Percentiles rank a stretch among this genome's conserved stretches.
Evolutionary conservation across 495 filamentous ascomycete genomes (phyloP).

Genomic region (Rostrohypoxylon terebratum): DNA sequence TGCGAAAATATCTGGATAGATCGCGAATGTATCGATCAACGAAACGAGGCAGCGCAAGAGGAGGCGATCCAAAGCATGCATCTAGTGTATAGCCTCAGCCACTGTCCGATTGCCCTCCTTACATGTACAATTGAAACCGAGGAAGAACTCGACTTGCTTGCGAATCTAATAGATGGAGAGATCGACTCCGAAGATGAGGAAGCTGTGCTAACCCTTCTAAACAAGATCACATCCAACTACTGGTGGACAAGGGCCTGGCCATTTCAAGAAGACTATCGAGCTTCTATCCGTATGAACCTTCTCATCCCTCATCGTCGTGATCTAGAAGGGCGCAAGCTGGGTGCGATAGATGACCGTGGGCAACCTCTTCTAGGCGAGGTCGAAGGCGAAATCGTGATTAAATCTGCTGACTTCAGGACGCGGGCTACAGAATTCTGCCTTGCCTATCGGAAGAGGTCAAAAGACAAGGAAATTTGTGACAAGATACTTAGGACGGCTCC

Average conservation of each 20-base stretch:
- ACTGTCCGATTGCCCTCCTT: constrained; percentile 49
- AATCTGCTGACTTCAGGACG: constrained; percentile 44
- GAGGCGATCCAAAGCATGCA: constrained; percentile 57
- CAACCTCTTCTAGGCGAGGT: constrained; percentile 41
- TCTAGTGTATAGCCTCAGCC: constrained; percentile 52
- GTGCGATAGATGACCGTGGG: constrained; percentile 10
- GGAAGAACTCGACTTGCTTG: constrained; percentile 46
- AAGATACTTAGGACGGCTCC: constrained; percentile 44
- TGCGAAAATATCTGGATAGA: constrained; percentile 58
- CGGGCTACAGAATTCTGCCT: constrained; percentile 48
- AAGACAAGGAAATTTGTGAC: constrained; percentile 36
- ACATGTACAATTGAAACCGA: constrained; percentile 40
- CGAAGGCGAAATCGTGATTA: constrained; percentile 50
- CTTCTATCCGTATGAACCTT: constrained; percentile 46
- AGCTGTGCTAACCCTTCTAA: constrained; percentile 42
- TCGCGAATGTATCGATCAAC: constrained; percentile 56
- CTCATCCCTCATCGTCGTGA: constrained; percentile 45
- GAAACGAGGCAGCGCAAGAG: constrained; percentile 49
- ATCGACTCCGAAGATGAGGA: constrained; percentile 37
- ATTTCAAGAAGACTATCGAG: constrained; percentile 51
- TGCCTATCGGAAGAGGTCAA: constrained; percentile 34
- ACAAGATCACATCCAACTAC: constrained; percentile 45
- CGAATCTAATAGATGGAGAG: constrained; percentile 34
- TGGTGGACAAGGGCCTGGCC: constrained; percentile 53
- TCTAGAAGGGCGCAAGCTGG: constrained; percentile 43